A percentile compares a stretch with the other conserved stretches of the same genome.
Conservation (phyloP, 2,329 filamentous ascomycete genomes). For the Trichoderma pleuroti region DNA sequence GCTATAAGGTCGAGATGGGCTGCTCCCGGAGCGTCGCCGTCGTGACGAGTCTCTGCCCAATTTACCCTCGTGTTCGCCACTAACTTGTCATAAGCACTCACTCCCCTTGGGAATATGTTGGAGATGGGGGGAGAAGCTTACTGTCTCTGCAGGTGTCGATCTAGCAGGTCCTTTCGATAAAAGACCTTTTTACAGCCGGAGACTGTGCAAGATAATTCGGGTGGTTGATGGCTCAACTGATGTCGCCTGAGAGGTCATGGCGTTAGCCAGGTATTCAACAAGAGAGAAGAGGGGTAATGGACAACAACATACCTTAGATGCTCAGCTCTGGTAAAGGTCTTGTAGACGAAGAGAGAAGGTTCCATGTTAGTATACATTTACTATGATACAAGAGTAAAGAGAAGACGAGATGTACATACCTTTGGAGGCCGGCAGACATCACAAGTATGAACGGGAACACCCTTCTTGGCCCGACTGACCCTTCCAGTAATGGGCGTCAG, state of each 20-base stretch:
- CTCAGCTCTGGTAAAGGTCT: conserved; percentile 62
- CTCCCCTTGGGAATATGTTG: neutral
- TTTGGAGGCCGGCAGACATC: conserved; percentile 51
- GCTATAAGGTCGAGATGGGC: conserved; percentile 21
- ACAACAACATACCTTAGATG: conserved; percentile 52
- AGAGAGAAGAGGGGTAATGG: neutral
- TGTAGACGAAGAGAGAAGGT: neutral
- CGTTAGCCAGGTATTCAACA: conserved; percentile 15
- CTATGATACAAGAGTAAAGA: neutral
- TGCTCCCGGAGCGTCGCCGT: conserved; percentile 22
- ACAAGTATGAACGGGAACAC: conserved; percentile 55
- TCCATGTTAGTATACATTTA: conserved; percentile 10
- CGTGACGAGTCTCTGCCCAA: conserved; percentile 12
- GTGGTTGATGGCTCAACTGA: conserved; percentile 56
- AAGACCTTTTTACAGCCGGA: conserved; percentile 56
- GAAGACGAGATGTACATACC: conserved; percentile 32
- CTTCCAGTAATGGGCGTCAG: conserved; percentile 55
- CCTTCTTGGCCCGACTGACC: conserved; percentile 57
- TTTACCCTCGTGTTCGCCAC: conserved; percentile 27
- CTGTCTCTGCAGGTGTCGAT: conserved; percentile 50
- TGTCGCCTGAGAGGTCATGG: conserved; percentile 46
- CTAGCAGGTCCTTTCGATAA: conserved; percentile 56
- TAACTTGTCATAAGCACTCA: neutral
- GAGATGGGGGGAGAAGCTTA: conserved; percentile 25
- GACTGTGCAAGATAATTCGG: conserved; percentile 49